These are phyloP conservation scores for Cyclotella cryptica DNA, from an alignment of 108 stramenopile genomes.

Conservation along the genomic window DNA sequence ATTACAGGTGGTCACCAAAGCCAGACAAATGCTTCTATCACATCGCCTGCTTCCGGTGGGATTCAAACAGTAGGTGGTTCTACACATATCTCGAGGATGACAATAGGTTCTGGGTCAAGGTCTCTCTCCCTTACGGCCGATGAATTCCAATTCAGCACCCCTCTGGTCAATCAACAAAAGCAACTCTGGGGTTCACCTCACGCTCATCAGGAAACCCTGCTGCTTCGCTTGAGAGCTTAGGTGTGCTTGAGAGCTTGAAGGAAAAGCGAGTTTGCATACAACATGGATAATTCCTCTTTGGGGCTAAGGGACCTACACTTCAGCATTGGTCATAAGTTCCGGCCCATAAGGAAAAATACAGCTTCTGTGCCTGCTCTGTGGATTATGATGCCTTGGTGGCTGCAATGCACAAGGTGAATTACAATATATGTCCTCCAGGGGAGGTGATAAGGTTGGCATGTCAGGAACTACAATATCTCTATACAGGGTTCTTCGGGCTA, in stretches of 20 bases:
- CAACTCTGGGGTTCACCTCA: no score
- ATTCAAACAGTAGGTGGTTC: conserved; percentile 4
- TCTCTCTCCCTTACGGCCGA: neutral
- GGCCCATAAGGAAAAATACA: conserved; percentile 3
- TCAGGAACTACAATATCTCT: neutral
- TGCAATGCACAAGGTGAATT: neutral
- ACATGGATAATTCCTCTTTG: neutral
- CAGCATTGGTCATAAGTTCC: neutral
- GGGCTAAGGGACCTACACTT: neutral
- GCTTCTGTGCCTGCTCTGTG: conserved; percentile 3
- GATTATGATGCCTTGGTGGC: neutral
- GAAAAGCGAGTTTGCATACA: no score
- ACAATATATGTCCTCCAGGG: neutral
- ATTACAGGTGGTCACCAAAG: no score
- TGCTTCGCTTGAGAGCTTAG: no score
- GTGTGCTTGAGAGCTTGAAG: no score
- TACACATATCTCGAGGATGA: neutral
- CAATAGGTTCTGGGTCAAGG: neutral
- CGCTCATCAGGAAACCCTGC: no score
- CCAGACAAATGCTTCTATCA: conserved; percentile 19
- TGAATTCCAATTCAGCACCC: no score
- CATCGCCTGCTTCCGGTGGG: neutral
- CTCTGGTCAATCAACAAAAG: no score
- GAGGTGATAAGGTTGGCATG: neutral
- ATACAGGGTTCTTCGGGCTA: conserved; percentile 3